These are phyloP conservation scores for Candida nanaspora DNA, from an alignment of 805 yeast genomes.

Conservation along the genomic window DNA sequence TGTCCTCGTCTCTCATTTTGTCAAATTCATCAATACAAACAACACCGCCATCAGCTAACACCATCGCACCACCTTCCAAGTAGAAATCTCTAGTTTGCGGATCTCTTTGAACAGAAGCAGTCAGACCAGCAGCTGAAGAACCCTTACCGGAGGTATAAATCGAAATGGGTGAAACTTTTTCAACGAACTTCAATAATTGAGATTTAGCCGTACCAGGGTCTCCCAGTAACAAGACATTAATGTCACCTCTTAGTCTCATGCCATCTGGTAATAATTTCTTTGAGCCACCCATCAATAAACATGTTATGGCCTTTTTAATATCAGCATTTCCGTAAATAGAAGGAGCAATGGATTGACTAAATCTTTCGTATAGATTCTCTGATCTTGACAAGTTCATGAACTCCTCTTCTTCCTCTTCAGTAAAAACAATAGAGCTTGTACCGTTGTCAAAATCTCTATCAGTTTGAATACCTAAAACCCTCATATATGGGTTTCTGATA, in stretches of 20 bases:
- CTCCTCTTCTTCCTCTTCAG: slow-evolving; percentile 93
- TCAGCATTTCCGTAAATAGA: slow-evolving; percentile 92
- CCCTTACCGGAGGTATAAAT: slow-evolving; percentile 98
- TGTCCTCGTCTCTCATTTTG: slow-evolving; percentile 90
- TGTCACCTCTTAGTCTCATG: slow-evolving; percentile 94
- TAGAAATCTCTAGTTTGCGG: slow-evolving; percentile 90
- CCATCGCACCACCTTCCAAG: slow-evolving; percentile 93
- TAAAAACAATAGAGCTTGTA: slow-evolving; percentile 43
- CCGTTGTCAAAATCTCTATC: slow-evolving; percentile 58
- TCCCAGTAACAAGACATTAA: slow-evolving; percentile 86
- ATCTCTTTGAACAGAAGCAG: slow-evolving; percentile 95
- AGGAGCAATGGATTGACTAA: slow-evolving; percentile 88
- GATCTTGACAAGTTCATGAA: slow-evolving; percentile 72
- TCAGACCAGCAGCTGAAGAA: slow-evolving; percentile 97
- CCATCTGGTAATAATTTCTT: slow-evolving; percentile 91
- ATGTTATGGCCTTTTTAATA: slow-evolving; percentile 88
- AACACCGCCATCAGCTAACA: slow-evolving; percentile 94
- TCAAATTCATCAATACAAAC: slow-evolving; percentile 99
- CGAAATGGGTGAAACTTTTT: slow-evolving; percentile 88
- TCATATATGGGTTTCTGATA: slow-evolving; percentile 85
- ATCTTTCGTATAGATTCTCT: slow-evolving; percentile 80
- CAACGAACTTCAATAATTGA: slow-evolving; percentile 90
- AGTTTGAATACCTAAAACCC: slow-evolving; percentile 78
- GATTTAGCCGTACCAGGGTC: slow-evolving; percentile 99
- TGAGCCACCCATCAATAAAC: slow-evolving; percentile 91